Base-by-base conservation (phyloP, 2,329 filamentous ascomycete species). In the Corniculantispora saksenae region DNA sequence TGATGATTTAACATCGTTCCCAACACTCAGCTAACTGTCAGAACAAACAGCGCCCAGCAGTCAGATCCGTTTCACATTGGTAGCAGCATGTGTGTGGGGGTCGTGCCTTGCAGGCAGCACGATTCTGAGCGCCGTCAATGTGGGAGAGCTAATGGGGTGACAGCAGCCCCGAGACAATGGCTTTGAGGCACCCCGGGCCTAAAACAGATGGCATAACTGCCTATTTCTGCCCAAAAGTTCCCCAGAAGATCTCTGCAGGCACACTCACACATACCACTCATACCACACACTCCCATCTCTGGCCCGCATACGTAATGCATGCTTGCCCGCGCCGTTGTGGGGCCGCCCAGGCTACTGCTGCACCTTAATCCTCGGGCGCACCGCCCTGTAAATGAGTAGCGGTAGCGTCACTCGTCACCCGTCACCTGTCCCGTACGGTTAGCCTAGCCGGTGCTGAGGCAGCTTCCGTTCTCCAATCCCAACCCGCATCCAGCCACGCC, bases 391-490 rank as follows among this genome's bases (percentile, higher is more conserved):
- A n/a, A n/a, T n/a, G 17, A 8, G n/a, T n/a, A n/a, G 47, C 23
- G 47, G 47, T 53, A 61, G 60, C 27, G 51, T 50, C 60, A 54
- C 58, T 35, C n/a, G 57, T 61, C 58, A 61, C 9, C 21, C 47
- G 7, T 54, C 51, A 21, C 35, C 54, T 17, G 58, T 61, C 47
- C 13, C 6, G 32, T 13, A 43, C 8, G 58, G 47, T 61, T 53
- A 53, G 58, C 17, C 48, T 51, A 61, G 35, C 58, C 47, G n/a
- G 35, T 53, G 29, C 21, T 53, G 60, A 54, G 51, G 51, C 51
- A 55, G 60, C 60, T 48, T 47, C n/a, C 32, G 32, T 29, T 53
- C 48, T 53, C 25, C 23, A 53, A 61, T 43, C 32, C 58, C 50
- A n/a, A 54, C 35, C 47, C 38, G 25, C 40, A 47, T 62, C 60